Evolutionary conservation across 2,329 filamentous ascomycete genomes (phyloP).

Genomic region (Ophiostoma pallidulum): DNA sequence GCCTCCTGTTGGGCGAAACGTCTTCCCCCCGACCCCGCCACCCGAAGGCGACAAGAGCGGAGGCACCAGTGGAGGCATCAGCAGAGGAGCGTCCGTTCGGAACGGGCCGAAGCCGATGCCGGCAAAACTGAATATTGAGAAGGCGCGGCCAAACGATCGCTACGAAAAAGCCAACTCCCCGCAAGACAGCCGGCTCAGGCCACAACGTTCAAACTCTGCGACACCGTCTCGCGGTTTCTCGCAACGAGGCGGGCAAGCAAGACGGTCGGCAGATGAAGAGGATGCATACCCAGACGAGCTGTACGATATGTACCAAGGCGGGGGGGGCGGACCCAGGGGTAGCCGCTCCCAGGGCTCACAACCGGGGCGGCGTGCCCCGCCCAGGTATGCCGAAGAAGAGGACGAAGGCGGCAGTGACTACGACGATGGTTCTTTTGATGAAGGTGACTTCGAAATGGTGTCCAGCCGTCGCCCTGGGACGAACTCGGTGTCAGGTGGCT

Average conservation of each 20-base stretch:
- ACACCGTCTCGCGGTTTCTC: conserved; percentile 36
- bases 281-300: conserved; percentile 60
- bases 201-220: conserved; percentile 34
- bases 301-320: conserved; percentile 51
- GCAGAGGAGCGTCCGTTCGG: conserved; percentile 50
- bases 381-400: conserved; percentile 68
- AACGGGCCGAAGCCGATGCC: conserved; percentile 51
- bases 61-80: conserved; percentile 25
- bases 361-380: conserved; percentile 28
- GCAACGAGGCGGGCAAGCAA: conserved; percentile 27
- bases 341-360: conserved; percentile 29
- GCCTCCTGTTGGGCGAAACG: conserved; percentile 65
- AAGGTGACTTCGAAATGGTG: conserved; percentile 73
- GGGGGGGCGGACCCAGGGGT: conserved; percentile 29
- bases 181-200: conserved; percentile 28
- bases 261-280: conserved; percentile 42
- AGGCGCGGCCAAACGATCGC: conserved; percentile 40
- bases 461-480: conserved; percentile 40
- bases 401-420: conserved; percentile 67
- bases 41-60: conserved; percentile 68
- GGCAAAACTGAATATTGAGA: conserved; percentile 54
- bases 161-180: conserved; percentile 46
- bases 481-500: conserved; percentile 38
- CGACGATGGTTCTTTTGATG: conserved; percentile 60
- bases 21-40: conserved; percentile 97